Evolutionary conservation across 1,139 yeast species (phyloP).

Genomic region (Spencermartinsiella ligniputridi): DNA sequence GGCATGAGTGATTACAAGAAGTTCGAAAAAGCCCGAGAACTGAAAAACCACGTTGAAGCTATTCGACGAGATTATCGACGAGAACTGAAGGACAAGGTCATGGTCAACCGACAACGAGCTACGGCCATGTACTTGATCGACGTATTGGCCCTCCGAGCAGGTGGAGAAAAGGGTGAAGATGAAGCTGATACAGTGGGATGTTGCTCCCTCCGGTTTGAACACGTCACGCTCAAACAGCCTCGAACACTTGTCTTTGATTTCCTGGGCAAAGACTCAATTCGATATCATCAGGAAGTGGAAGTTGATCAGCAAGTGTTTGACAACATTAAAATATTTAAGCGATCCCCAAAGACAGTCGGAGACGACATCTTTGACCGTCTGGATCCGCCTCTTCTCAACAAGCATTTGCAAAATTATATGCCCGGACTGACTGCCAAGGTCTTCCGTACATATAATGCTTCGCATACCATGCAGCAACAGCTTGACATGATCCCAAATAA

Average conservation of each 20-base stretch:
- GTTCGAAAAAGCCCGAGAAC: slow-evolving; percentile 87
- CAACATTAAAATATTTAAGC: slow-evolving; percentile 79
- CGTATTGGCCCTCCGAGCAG: slow-evolving; percentile 94
- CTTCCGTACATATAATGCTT: slow-evolving; percentile 95
- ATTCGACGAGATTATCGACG: slow-evolving; percentile 73
- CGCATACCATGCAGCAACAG: slow-evolving; percentile 95
- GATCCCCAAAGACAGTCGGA: slow-evolving; percentile 82
- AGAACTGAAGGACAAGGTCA: slow-evolving; percentile 66
- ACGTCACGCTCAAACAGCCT: slow-evolving; percentile 81
- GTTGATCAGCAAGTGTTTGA: slow-evolving; percentile 88
- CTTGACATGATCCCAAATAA: slow-evolving; percentile 73
- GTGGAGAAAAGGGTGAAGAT: slow-evolving; percentile 96
- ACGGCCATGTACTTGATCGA: slow-evolving; percentile 92
- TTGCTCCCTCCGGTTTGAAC: slow-evolving; percentile 88
- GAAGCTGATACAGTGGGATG: slow-evolving; percentile 99
- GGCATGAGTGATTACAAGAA: slow-evolving; percentile 89
- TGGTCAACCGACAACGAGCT: slow-evolving; percentile 89
- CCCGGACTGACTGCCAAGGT: slow-evolving; percentile 94
- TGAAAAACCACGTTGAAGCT: slow-evolving; percentile 64
- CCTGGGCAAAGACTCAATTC: slow-evolving; percentile 91
- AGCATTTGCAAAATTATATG: slow-evolving; percentile 85
- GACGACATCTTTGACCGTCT: slow-evolving; percentile 90
- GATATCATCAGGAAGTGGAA: slow-evolving; percentile 88
- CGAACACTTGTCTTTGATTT: slow-evolving; percentile 87
- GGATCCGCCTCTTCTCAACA: slow-evolving; percentile 77